Percentiles rank a stretch among this genome's conserved stretches.
These are phyloP conservation scores for Oenanthe javanica DNA, from an alignment of 140 eudicot genomes.

Conservation along the genomic window DNA sequence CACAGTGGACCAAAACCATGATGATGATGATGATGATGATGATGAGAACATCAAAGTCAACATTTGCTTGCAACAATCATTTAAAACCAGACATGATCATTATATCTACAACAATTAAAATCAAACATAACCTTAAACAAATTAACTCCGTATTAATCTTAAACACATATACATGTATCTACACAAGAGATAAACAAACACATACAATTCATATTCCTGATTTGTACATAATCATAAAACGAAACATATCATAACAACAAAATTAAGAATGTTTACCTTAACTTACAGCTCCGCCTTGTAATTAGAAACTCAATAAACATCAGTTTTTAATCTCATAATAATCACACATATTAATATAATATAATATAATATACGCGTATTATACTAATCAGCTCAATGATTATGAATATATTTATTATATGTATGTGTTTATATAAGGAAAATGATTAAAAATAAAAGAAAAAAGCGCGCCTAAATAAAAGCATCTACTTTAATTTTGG, in stretches of 20 bases:
- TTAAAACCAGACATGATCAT: constrained; percentile 7
- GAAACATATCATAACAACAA: not conserved
- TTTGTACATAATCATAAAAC: not conserved
- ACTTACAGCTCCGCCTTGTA: not conserved
- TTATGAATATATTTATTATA: not conserved
- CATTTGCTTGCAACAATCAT: not conserved
- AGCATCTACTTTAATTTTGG: constrained; percentile 1
- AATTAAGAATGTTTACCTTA: not conserved
- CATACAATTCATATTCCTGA: not conserved
- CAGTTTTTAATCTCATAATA: not conserved
- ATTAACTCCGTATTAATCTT: not conserved
- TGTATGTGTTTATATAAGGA: not conserved
- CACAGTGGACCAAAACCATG: not conserved
- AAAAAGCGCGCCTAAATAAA: constrained; percentile 3
- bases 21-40: not conserved
- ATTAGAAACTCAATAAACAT: not conserved
- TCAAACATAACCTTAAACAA: too few species aligned
- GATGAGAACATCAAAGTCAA: constrained; percentile 12
- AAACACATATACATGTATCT: not conserved
- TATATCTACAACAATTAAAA: not conserved
- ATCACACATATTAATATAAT: not conserved
- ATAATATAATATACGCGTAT: too few species aligned
- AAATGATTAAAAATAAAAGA: not conserved
- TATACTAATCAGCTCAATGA: not conserved
- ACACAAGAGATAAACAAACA: not conserved